Percentiles rank a stretch among this genome's conserved stretches.
Conservation (phyloP, 176 grass and related monocot genomes). For the Canna indica region DNA sequence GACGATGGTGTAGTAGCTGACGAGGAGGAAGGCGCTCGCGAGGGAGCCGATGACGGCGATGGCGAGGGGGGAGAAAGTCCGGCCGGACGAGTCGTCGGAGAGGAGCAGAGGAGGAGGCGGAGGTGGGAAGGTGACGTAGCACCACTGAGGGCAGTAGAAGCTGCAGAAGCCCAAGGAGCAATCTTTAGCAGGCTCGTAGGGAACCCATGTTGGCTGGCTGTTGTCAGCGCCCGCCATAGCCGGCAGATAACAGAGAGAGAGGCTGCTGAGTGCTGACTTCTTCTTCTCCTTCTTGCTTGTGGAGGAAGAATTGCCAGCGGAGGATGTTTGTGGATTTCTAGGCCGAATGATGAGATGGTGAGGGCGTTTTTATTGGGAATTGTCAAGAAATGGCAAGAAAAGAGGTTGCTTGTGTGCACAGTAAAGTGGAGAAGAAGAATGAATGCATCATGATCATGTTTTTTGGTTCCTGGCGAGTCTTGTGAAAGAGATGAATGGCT, state of each 20-base stretch:
- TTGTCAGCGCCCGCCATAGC: background rate
- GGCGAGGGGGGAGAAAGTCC: background rate
- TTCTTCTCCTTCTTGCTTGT: background rate
- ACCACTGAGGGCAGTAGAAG: slow-evolving; percentile 9
- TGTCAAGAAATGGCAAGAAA: too few relatives aligned
- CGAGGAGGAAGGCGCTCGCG: background rate
- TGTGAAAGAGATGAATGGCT: too few relatives aligned
- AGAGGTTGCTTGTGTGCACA: too few relatives aligned
- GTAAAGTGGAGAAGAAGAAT: too few relatives aligned
- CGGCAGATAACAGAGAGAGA: background rate
- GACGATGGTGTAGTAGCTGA: slow-evolving; percentile 16
- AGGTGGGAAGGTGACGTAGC: slow-evolving; percentile 1
- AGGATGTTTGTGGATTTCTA: too few relatives aligned
- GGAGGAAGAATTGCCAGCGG: too few relatives aligned
- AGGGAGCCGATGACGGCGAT: slow-evolving; percentile 6
- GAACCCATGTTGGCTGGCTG: slow-evolving; percentile 4
- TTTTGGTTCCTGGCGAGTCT: too few relatives aligned
- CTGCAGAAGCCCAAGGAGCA: slow-evolving; percentile 7
- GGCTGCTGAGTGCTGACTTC: too few relatives aligned
- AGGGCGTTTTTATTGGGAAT: too few relatives aligned
- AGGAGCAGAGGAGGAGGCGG: background rate
- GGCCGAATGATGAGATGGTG: too few relatives aligned
- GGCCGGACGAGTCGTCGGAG: background rate
- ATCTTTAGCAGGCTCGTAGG: slow-evolving; percentile 8
- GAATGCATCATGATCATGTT: too few relatives aligned